Conservation (phyloP, 1,139 yeast genomes). For the Blastobotrys serpentis region DNA sequence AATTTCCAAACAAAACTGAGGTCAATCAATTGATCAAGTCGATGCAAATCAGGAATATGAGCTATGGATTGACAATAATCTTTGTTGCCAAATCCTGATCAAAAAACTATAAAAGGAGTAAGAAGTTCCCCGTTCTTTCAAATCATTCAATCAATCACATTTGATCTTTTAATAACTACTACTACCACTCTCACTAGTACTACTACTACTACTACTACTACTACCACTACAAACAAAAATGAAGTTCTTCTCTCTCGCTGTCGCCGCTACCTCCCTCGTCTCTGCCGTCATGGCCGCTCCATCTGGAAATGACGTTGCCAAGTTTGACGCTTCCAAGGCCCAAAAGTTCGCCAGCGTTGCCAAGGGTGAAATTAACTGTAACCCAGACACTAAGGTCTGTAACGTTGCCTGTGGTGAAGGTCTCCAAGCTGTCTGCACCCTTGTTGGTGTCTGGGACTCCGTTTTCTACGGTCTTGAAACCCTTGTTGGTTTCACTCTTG, state of each 20-base stretch:
- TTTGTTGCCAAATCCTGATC: too few relatives aligned
- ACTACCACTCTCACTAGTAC: too few relatives aligned
- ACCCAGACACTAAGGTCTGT: constrained; percentile 20
- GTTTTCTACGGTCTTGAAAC: constrained; percentile 22
- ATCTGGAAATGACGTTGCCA: constrained; percentile 7
- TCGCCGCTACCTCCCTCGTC: constrained; percentile 11
- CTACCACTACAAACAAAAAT: constrained; percentile 5
- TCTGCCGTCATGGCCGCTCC: constrained; percentile 15
- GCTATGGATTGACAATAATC: background rate
- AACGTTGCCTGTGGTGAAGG: constrained; percentile 18
- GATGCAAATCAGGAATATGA: constrained; percentile 1
- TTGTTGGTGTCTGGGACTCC: constrained; percentile 22
- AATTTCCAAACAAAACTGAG: background rate
- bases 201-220: background rate
- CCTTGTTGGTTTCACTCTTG: constrained; percentile 20
- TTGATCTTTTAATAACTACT: background rate
- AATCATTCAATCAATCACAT: background rate
- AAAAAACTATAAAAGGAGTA: constrained; percentile 4
- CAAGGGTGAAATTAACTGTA: constrained; percentile 18
- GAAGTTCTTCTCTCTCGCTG: constrained; percentile 12
- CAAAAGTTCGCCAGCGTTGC: constrained; percentile 10
- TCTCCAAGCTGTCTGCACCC: constrained; percentile 18
- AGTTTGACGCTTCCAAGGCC: constrained; percentile 2
- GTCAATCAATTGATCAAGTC: background rate
- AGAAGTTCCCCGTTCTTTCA: background rate